phyloP scores from a whole-genome alignment of 352 stramenopile species.

The Pythium folliculosum region DNA sequence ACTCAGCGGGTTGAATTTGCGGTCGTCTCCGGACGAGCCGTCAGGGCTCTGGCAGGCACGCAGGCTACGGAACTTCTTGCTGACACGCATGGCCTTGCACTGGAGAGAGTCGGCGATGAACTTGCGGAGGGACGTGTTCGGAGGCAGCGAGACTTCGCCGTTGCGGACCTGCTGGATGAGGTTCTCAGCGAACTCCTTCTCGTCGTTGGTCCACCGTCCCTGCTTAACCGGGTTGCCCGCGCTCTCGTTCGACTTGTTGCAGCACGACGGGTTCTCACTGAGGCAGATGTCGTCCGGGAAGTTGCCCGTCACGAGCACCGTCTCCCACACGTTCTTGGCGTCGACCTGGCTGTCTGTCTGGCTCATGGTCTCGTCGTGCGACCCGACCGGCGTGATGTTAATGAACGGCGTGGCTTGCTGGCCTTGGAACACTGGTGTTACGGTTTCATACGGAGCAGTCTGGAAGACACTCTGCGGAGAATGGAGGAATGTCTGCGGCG shows the following conservation, averaged over 20 bases:
- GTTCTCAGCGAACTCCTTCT: conserved; percentile 58
- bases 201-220: conserved; percentile 53
- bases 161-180: conserved; percentile 56
- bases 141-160: conserved; percentile 44
- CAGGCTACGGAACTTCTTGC: conserved; percentile 64
- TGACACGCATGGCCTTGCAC: conserved; percentile 69
- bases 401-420: conserved; percentile 12
- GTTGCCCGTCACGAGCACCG: conserved; percentile 53
- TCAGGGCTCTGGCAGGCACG: conserved; percentile 29
- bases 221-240: conserved; percentile 41
- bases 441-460: background rate
- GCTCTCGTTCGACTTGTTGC: conserved; percentile 23
- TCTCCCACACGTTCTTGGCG: conserved; percentile 62
- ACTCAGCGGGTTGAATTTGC: conserved; percentile 64
- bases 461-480: conserved; percentile 10
- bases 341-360: conserved; percentile 24
- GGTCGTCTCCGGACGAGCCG: conserved; percentile 15
- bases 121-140: conserved; percentile 57
- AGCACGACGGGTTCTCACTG: conserved; percentile 40
- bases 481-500: conserved; percentile 8
- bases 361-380: conserved; percentile 11
- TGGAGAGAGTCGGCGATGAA: conserved; percentile 58
- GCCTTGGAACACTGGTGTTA: conserved; percentile 16
- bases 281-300: conserved; percentile 68
- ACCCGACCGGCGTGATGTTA: conserved; percentile 11